These are phyloP conservation scores for Rubia balearica DNA, from an alignment of 305 asterid genomes.

Conservation along the genomic window DNA sequence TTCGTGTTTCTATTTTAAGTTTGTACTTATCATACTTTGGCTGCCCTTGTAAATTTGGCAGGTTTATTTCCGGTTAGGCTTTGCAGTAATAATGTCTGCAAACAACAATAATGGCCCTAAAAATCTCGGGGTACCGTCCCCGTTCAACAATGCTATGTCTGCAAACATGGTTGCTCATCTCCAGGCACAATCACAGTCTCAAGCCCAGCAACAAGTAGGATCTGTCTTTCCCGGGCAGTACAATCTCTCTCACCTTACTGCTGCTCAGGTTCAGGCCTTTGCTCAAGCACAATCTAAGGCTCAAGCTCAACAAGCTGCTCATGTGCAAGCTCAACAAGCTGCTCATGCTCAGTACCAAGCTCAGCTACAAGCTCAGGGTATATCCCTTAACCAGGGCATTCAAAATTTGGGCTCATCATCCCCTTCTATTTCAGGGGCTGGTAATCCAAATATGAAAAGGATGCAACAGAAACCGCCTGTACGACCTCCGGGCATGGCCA, in stretches of 20 bases:
- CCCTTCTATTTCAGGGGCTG: conserved; percentile 67
- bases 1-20: not conserved
- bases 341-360: conserved; percentile 75
- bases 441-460: conserved; percentile 48
- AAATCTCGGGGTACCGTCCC: conserved; percentile 72
- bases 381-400: conserved; percentile 50
- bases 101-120: conserved; percentile 73
- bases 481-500: conserved; percentile 60
- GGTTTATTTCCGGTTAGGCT: conserved; percentile 19
- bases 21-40: not conserved
- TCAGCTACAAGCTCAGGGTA: conserved; percentile 64
- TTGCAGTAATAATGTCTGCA: conserved; percentile 44
- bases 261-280: conserved; percentile 82
- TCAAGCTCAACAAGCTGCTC: conserved; percentile 29
- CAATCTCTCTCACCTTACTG: conserved; percentile 60
- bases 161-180: conserved; percentile 37
- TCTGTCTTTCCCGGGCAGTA: conserved; percentile 69
- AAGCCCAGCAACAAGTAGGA: conserved; percentile 53
- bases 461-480: conserved; percentile 80
- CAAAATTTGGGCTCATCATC: conserved; percentile 61
- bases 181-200: conserved; percentile 30
- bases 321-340: conserved; percentile 47
- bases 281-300: conserved; percentile 68
- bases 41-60: not conserved
- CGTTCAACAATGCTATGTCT: conserved; percentile 69